Conservation (phyloP, 2,329 filamentous ascomycete genomes). For the Cercospora sp. region DNA sequence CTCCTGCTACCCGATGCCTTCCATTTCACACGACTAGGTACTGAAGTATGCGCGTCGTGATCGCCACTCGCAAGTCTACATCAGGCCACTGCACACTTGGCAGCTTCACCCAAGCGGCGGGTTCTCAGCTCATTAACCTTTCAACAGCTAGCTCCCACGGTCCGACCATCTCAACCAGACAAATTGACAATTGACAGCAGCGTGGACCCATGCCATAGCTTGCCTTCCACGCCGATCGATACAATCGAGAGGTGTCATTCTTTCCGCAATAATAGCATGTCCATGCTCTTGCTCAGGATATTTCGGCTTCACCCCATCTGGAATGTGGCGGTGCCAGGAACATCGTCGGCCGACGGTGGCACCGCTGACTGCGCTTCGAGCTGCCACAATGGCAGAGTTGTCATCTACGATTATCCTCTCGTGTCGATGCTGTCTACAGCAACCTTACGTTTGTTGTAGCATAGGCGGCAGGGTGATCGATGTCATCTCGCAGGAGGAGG, state of each 20-base stretch:
- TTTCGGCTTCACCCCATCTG: not conserved
- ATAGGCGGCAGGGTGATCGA: not conserved
- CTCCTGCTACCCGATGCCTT: not conserved
- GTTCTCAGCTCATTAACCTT: not conserved
- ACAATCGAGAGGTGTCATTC: not conserved
- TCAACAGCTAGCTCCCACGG: not conserved
- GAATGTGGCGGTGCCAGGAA: not conserved
- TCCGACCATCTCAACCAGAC: conserved; percentile 2
- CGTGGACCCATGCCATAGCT: not conserved
- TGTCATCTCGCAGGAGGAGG: not conserved
- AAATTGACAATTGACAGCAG: not conserved
- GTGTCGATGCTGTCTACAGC: not conserved
- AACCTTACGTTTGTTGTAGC: not conserved
- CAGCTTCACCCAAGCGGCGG: not conserved
- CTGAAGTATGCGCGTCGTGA: not conserved
- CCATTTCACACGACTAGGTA: not conserved
- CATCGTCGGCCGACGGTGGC: not conserved
- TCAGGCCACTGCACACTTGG: not conserved
- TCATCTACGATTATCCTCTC: not conserved
- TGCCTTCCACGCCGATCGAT: not conserved
- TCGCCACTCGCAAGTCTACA: not conserved
- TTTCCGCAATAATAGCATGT: not conserved
- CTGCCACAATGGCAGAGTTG: not conserved
- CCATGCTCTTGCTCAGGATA: not conserved
- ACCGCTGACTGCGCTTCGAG: not conserved